Conservation (phyloP, 805 yeast species). For the Candida insectorum region DNA sequence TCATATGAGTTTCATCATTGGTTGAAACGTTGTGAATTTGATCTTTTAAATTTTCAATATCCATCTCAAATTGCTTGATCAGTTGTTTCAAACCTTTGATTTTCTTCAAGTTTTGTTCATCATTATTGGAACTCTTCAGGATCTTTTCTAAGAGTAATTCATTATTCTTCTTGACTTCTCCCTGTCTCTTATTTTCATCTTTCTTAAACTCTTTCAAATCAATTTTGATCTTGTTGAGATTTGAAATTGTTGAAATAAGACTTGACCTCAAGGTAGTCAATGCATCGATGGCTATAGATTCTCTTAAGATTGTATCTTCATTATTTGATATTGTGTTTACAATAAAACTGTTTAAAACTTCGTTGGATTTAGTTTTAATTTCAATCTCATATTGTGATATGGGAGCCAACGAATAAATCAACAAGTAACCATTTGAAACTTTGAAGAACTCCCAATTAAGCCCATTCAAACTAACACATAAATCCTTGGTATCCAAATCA, state of each 20-base stretch:
- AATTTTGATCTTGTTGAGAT: slow-evolving; percentile 18
- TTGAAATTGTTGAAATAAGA: slow-evolving; percentile 27
- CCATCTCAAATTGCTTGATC: slow-evolving; percentile 35
- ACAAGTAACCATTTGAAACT: slow-evolving; percentile 16
- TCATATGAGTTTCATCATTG: not conserved
- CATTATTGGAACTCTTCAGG: slow-evolving; percentile 24
- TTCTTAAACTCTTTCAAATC: slow-evolving; percentile 30
- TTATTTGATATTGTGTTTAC: slow-evolving; percentile 27
- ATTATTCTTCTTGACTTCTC: slow-evolving; percentile 31
- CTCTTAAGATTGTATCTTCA: slow-evolving; percentile 18
- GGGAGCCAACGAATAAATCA: slow-evolving; percentile 31
- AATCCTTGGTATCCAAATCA: slow-evolving; percentile 1
- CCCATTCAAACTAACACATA: slow-evolving; percentile 26
- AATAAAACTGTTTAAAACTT: slow-evolving; percentile 18
- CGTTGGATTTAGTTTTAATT: slow-evolving; percentile 13
- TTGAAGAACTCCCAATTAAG: slow-evolving; percentile 30
- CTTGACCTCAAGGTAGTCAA: slow-evolving; percentile 30
- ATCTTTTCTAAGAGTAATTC: slow-evolving; percentile 29
- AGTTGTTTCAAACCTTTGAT: slow-evolving; percentile 39
- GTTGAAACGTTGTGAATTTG: slow-evolving; percentile 1
- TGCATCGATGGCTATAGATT: slow-evolving; percentile 24
- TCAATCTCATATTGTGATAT: slow-evolving; percentile 35
- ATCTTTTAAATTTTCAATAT: slow-evolving; percentile 17
- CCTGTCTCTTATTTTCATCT: slow-evolving; percentile 34
- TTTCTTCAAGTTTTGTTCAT: slow-evolving; percentile 30